phyloP scores from a whole-genome alignment of 2,329 filamentous ascomycete genomes.

The Coleophoma eucalyptorum region DNA sequence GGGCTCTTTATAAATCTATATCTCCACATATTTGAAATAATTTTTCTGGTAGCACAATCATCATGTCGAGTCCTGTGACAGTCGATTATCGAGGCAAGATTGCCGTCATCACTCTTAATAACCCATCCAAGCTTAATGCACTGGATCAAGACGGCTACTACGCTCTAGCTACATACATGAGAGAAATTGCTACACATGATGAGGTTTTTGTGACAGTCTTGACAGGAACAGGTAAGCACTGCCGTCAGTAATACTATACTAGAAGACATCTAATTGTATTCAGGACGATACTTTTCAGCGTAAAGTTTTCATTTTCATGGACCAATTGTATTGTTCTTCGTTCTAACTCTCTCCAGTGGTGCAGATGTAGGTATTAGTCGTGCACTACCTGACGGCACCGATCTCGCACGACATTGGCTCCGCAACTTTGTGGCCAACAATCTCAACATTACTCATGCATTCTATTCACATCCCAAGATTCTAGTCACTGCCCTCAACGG shows the following conservation, averaged over 20 bases:
- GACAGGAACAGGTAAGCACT: slow-evolving; percentile 64
- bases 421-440: slow-evolving; percentile 77
- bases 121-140: slow-evolving; percentile 84
- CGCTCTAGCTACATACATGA: slow-evolving; percentile 66
- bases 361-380: slow-evolving; percentile 67
- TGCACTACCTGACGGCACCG: slow-evolving; percentile 32
- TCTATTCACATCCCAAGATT: slow-evolving; percentile 92
- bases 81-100: slow-evolving; percentile 64
- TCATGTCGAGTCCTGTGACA: slow-evolving; percentile 18
- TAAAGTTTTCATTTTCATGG: slow-evolving; percentile 37
- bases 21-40: neutral
- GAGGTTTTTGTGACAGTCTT: slow-evolving; percentile 83
- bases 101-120: slow-evolving; percentile 84
- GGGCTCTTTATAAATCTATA: no score
- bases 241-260: slow-evolving; percentile 31
- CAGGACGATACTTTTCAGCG: slow-evolving; percentile 76
- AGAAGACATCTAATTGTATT: neutral
- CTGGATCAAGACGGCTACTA: slow-evolving; percentile 72
- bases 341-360: slow-evolving; percentile 48
- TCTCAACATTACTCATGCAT: slow-evolving; percentile 83
- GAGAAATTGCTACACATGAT: slow-evolving; percentile 72
- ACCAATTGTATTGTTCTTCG: neutral
- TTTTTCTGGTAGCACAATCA: neutral
- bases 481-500: slow-evolving; percentile 90
- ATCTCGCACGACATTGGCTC: slow-evolving; percentile 53